These are phyloP conservation scores for Angomonas ambiguus DNA, from an alignment of 208 protist genomes.

Conservation along the genomic window DNA sequence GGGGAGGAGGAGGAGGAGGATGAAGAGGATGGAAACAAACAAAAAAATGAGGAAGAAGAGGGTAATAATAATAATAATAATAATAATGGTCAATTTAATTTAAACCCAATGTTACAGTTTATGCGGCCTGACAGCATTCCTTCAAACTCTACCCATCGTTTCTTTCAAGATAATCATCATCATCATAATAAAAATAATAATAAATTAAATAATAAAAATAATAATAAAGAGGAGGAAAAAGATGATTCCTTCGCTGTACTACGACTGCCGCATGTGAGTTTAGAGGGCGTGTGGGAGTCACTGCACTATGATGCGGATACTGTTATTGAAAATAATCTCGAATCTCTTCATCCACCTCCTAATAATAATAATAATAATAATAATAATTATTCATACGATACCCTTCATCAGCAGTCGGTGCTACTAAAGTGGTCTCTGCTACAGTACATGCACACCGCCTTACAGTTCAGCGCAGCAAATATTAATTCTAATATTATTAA, in stretches of 20 bases:
- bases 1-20: not conserved
- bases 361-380: conserved; percentile 1
- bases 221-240: conserved; percentile 15
- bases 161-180: not conserved
- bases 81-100: not conserved
- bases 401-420: too few species aligned
- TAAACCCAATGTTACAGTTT: not conserved
- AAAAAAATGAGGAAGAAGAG: not conserved
- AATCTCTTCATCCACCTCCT: too few species aligned
- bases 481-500: conserved; percentile 78
- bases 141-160: not conserved
- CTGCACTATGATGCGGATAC: conserved; percentile 73
- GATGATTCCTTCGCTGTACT: conserved; percentile 43
- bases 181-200: not conserved
- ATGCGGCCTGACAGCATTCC: not conserved
- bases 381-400: conserved; percentile 17
- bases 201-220: not conserved
- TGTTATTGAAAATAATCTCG: not conserved
- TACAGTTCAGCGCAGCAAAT: conserved; percentile 79
- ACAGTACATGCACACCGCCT: conserved; percentile 81
- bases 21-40: not conserved
- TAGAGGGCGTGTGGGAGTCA: conserved; percentile 88
- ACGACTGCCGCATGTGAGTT: conserved; percentile 48
- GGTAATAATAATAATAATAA: not conserved
- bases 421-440: conserved; percentile 89